Percentiles rank a stretch among this genome's conserved stretches.
phyloP scores from a whole-genome alignment of 352 stramenopile species.

The Globisporangium megalacanthum region DNA sequence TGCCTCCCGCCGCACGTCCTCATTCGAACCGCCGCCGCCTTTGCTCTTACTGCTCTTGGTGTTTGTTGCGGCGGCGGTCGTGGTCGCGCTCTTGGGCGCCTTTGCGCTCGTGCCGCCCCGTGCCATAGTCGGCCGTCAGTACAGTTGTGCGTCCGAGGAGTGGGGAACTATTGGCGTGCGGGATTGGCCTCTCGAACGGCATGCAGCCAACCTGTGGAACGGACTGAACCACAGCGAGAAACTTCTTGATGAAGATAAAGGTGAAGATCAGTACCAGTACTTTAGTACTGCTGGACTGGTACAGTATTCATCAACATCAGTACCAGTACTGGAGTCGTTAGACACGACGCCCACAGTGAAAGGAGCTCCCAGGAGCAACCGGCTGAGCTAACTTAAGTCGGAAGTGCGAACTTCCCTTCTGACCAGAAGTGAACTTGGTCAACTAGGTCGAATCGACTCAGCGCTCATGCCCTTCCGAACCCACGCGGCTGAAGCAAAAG shows the following conservation, averaged over 20 bases:
- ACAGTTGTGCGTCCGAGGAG: background rate
- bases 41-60: slow-evolving; percentile 5
- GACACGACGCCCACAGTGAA: no score
- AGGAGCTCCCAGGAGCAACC: no score
- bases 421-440: no score
- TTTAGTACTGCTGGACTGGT: no score
- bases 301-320: no score
- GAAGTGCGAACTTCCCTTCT: no score
- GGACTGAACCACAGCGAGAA: background rate
- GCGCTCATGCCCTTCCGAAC: background rate
- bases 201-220: slow-evolving; percentile 1
- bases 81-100: slow-evolving; percentile 9
- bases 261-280: no score
- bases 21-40: slow-evolving; percentile 20
- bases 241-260: no score
- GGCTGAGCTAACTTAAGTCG: no score
- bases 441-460: no score
- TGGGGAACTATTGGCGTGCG: background rate
- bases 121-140: slow-evolving; percentile 12
- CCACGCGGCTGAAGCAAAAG: slow-evolving; percentile 12
- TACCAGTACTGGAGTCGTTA: no score
- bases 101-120: slow-evolving; percentile 12
- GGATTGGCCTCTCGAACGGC: slow-evolving; percentile 1
- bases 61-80: background rate
- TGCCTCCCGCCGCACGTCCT: slow-evolving; percentile 87